These are phyloP conservation scores for Amyloporia xantha DNA, from an alignment of 768 basidiomycete species.

Conservation along the genomic window DNA sequence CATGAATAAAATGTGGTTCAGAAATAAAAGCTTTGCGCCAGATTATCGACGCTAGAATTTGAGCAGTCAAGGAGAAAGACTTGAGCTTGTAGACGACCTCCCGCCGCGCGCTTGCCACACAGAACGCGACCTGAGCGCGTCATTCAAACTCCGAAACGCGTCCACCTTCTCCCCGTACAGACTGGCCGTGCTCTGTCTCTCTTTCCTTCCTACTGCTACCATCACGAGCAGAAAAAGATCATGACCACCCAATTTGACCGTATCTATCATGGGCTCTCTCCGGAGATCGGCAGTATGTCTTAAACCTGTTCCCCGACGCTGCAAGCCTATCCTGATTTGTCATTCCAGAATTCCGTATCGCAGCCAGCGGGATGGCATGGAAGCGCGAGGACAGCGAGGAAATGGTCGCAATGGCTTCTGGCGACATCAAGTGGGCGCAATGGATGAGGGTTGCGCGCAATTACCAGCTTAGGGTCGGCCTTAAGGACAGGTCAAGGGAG, in stretches of 20 bases:
- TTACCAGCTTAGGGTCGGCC: slow-evolving; percentile 81
- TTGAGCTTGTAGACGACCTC: no score
- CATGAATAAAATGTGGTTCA: slow-evolving; percentile 26
- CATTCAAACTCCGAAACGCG: slow-evolving; percentile 23
- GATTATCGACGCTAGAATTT: no score
- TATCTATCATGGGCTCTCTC: slow-evolving; percentile 68
- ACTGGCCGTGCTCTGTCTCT: slow-evolving; percentile 6
- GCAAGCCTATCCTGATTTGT: slow-evolving; percentile 5
- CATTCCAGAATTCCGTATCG: slow-evolving; percentile 74
- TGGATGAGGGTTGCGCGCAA: slow-evolving; percentile 91
- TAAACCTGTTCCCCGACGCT: background rate
- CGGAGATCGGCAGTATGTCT: slow-evolving; percentile 78
- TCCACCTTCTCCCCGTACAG: slow-evolving; percentile 15
- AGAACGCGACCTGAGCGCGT: slow-evolving; percentile 16
- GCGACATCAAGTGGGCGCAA: slow-evolving; percentile 81
- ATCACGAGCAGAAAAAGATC: slow-evolving; percentile 19
- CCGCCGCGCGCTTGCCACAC: no score
- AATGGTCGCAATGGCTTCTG: slow-evolving; percentile 55
- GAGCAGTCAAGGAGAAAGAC: background rate
- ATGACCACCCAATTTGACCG: slow-evolving; percentile 83
- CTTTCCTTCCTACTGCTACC: slow-evolving; percentile 15
- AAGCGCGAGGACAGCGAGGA: slow-evolving; percentile 66
- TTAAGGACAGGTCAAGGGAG: slow-evolving; percentile 71
- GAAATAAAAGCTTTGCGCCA: no score
- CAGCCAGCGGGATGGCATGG: slow-evolving; percentile 91